Evolutionary conservation across 305 asterid genomes (phyloP).

Genomic region (Caryopteris hybrid): DNA sequence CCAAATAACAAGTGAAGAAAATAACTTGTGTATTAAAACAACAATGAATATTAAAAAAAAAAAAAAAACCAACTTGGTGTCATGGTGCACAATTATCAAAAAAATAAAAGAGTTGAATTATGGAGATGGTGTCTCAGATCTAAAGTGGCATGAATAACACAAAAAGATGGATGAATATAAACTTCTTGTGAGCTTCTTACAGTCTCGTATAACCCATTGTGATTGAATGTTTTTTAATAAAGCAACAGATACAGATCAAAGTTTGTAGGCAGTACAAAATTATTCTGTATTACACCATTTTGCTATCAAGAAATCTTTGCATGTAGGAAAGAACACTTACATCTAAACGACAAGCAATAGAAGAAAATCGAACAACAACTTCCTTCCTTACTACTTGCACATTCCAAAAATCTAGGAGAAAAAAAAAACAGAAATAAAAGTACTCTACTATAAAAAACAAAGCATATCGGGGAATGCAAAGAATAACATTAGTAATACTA

Average conservation of each 20-base stretch:
- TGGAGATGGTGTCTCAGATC: neutral
- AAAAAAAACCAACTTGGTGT: neutral
- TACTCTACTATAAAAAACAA: too few relatives aligned
- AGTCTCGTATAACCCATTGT: conserved; percentile 86
- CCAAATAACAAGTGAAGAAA: neutral
- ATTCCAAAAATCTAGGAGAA: conserved; percentile 5
- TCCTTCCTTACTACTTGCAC: conserved; percentile 84
- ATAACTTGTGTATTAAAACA: neutral
- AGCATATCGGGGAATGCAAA: too few relatives aligned
- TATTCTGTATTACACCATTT: neutral
- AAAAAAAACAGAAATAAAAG: neutral
- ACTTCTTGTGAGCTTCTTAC: conserved; percentile 91
- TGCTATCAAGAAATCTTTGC: neutral
- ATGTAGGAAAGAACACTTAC: conserved; percentile 38
- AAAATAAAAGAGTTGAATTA: too few relatives aligned
- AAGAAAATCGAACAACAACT: conserved; percentile 78
- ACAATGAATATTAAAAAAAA: neutral
- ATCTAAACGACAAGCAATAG: conserved; percentile 91
- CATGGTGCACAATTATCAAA: neutral
- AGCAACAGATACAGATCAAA: conserved; percentile 19
- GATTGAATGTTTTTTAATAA: conserved; percentile 65
- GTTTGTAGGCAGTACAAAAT: neutral
- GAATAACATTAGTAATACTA: too few relatives aligned
- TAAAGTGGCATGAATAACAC: conserved; percentile 77
- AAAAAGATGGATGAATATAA: conserved; percentile 90